Conservation (phyloP, 1,139 yeast genomes). For the Taphrina confusa region DNA sequence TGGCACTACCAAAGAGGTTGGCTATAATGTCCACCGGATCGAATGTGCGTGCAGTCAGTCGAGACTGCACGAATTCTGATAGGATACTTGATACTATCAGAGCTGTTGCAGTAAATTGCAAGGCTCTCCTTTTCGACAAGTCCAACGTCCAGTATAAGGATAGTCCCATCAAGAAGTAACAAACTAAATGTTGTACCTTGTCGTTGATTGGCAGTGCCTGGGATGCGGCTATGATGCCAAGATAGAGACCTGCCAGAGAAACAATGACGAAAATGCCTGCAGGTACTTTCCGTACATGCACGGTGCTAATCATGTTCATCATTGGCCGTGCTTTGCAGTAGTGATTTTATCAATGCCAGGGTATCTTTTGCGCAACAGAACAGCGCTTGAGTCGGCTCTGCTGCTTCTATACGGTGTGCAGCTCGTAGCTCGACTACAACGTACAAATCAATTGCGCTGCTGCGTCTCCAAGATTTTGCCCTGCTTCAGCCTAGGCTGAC, state of each 20-base stretch:
- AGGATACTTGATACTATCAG: constrained; percentile 53
- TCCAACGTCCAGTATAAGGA: constrained; percentile 59
- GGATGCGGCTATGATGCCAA: constrained; percentile 12
- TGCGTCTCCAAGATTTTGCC: too few species aligned
- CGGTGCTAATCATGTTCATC: background rate
- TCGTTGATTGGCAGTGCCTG: constrained; percentile 48
- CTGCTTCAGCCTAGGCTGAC: too few species aligned
- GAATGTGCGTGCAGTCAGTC: constrained; percentile 47
- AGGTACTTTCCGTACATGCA: constrained; percentile 9
- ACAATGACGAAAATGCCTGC: background rate
- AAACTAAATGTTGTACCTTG: constrained; percentile 55
- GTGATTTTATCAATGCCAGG: too few species aligned
- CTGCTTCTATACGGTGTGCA: too few species aligned
- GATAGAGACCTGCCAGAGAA: constrained; percentile 4
- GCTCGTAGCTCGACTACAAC: too few species aligned
- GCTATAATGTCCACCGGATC: constrained; percentile 48
- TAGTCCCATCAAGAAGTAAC: constrained; percentile 55
- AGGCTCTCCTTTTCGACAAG: constrained; percentile 49
- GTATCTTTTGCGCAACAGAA: too few species aligned
- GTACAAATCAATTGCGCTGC: too few species aligned
- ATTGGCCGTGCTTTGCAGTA: too few species aligned
- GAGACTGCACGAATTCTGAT: constrained; percentile 56
- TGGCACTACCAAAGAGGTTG: constrained; percentile 47
- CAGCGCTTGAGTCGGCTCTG: too few species aligned
- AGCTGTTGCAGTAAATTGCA: constrained; percentile 51